Conservation (phyloP, 306 rosid species). For the Ormosia semicastrata region DNA sequence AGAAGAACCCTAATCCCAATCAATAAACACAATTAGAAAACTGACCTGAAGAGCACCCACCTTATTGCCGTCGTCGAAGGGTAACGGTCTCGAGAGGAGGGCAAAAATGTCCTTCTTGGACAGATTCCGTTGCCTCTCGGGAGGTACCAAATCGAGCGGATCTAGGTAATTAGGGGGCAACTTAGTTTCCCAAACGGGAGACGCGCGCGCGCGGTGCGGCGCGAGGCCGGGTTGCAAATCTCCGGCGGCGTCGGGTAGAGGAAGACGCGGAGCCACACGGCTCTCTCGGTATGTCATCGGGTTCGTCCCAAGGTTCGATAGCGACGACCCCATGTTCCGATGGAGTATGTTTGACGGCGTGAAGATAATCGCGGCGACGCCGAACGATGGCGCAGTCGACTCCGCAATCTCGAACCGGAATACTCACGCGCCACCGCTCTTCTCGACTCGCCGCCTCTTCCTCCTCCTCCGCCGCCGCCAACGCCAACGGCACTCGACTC, state of each 20-base stretch:
- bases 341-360: too few species aligned
- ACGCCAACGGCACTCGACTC: too few species aligned
- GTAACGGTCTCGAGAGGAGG: constrained; percentile 63
- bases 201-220: constrained; percentile 86
- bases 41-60: constrained; percentile 31
- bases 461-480: too few species aligned
- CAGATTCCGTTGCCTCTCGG: constrained; percentile 49
- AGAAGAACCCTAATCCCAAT: too few species aligned
- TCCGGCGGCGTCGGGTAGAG: constrained; percentile 81
- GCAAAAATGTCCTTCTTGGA: constrained; percentile 79
- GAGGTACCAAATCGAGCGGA: constrained; percentile 64
- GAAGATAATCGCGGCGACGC: too few species aligned
- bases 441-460: too few species aligned
- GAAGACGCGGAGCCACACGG: constrained; percentile 88
- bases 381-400: too few species aligned
- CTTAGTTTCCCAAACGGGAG: constrained; percentile 81
- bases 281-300: constrained; percentile 91
- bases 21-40: too few species aligned
- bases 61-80: constrained; percentile 70
- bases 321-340: constrained; percentile 83
- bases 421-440: too few species aligned
- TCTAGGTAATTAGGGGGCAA: constrained; percentile 72
- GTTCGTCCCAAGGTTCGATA: constrained; percentile 63
- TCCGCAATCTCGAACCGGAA: too few species aligned
- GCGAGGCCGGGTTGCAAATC: constrained; percentile 85